Base-by-base conservation (phyloP, 2,329 filamentous ascomycete species). In the Colletotrichum falcatum region DNA sequence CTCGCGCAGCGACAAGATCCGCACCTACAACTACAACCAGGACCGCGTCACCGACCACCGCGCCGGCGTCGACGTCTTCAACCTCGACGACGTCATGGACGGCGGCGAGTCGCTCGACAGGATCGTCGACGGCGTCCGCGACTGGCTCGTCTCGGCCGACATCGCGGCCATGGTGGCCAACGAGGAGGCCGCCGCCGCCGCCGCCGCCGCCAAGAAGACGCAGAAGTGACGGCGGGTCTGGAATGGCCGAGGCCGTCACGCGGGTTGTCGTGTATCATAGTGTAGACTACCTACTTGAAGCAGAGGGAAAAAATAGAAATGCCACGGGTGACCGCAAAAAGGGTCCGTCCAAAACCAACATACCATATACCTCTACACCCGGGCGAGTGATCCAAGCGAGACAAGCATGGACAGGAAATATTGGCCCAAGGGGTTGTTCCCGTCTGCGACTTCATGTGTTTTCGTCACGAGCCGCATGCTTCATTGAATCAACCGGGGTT, bases 1-100 rank as follows among this genome's bases (percentile, higher is more conserved):
- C 83, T 96, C 95, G 7, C 88, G 96, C 51, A 94, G 94, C 56
- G 94, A 98, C 83, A 99, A 99, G 84, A 92, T 99, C 69, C 87
- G 95, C 71, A 98, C 95, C 0, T 98, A 98, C 81, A 97, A 98
- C 79, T 90, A 89, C 80, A 84, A 83, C 73, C 88, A 90, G 78
- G 87, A 94, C 80, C 86, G 95, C 53, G 95, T 96, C 74, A 97
- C 95, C 1, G 95, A 98, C 77, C 95, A 98, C 81, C 87, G 95
- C 49, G 94, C 92, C 75, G 94, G 92, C 0, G 79, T 92, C 48
- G 95, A 95, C 66, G 87, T 94, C 18, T 90, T 95, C 78, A 93
- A 95, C 78, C 82, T 98, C 72, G 90, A 93, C 61, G 89, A 92
- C 76, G 91, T 97, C n/a, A 85, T 97, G 64, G 88, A 87, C 58